A percentile compares a stretch with the other conserved stretches of the same genome.
phyloP scores from a whole-genome alignment of 2,329 filamentous ascomycete species.

The Colletotrichum limetticola region DNA sequence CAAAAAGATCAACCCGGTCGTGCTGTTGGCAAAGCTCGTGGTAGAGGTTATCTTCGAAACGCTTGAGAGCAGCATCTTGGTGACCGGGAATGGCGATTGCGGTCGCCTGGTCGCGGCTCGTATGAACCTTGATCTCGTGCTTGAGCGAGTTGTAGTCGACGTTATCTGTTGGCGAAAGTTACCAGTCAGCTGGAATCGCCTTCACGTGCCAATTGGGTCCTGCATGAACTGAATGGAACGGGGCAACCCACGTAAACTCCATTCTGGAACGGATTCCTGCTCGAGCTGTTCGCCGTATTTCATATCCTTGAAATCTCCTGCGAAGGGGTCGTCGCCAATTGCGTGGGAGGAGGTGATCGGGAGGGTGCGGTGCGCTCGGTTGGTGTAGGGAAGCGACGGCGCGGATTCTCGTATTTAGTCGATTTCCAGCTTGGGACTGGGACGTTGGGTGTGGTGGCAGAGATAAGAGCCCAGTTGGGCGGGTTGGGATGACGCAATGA shows the following conservation, averaged over 20 bases:
- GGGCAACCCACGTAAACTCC: slow-evolving; percentile 73
- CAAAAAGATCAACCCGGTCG: slow-evolving; percentile 81
- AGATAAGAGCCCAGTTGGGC: slow-evolving; percentile 21
- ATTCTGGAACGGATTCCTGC: slow-evolving; percentile 82
- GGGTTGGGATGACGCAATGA: slow-evolving; percentile 33
- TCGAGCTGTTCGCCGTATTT: slow-evolving; percentile 82
- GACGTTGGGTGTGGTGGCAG: not conserved
- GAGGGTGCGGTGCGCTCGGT: not conserved
- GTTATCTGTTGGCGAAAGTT: slow-evolving; percentile 67
- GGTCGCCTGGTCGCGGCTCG: slow-evolving; percentile 74
- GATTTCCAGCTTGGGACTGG: slow-evolving; percentile 15
- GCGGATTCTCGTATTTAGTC: slow-evolving; percentile 29
- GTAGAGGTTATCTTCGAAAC: slow-evolving; percentile 79
- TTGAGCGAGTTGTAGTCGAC: slow-evolving; percentile 92
- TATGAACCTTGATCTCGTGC: slow-evolving; percentile 84
- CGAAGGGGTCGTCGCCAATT: slow-evolving; percentile 24
- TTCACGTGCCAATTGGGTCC: slow-evolving; percentile 8
- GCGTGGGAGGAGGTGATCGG: not conserved
- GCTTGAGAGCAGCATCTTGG: slow-evolving; percentile 64
- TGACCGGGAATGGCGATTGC: slow-evolving; percentile 82
- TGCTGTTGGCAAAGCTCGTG: slow-evolving; percentile 78
- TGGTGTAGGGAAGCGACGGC: slow-evolving; percentile 9
- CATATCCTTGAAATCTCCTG: slow-evolving; percentile 57
- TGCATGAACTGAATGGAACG: not conserved
- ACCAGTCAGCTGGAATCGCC: slow-evolving; percentile 2